Conservation (phyloP, 768 basidiomycete genomes). For the Lentinula raphanica region DNA sequence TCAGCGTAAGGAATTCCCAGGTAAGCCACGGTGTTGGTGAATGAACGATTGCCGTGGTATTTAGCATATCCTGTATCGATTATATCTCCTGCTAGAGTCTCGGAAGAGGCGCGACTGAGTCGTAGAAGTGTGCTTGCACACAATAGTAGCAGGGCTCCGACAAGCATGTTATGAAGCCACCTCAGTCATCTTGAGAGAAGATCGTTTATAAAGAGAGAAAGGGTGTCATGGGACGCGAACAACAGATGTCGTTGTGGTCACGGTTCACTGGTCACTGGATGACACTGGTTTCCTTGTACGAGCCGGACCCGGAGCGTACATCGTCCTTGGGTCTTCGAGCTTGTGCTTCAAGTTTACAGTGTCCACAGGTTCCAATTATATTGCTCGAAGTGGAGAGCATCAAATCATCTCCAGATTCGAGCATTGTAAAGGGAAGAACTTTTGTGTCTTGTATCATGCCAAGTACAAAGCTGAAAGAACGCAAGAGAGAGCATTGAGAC, state of each 20-base stretch:
- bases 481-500: too few relatives aligned
- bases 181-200: not conserved
- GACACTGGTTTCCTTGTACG: too few relatives aligned
- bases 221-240: not conserved
- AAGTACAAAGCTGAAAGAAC: too few relatives aligned
- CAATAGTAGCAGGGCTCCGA: not conserved
- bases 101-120: not conserved
- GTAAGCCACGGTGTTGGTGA: conserved; percentile 50
- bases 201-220: not conserved
- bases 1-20: conserved; percentile 58
- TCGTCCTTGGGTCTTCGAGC: too few relatives aligned
- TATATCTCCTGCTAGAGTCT: conserved; percentile 19
- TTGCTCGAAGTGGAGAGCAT: too few relatives aligned
- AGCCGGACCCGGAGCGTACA: too few relatives aligned
- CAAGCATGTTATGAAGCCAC: not conserved
- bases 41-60: conserved; percentile 50
- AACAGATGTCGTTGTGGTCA: too few relatives aligned
- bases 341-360: too few relatives aligned
- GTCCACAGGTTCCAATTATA: too few relatives aligned
- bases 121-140: not conserved
- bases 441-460: too few relatives aligned
- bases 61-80: conserved; percentile 56
- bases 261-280: not conserved
- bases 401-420: too few relatives aligned
- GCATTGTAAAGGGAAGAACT: too few relatives aligned